Percentiles rank a stretch among this genome's conserved stretches.
These are phyloP conservation scores for Aspergillus tanneri DNA, from an alignment of 2,329 filamentous ascomycete genomes.

Conservation along the genomic window DNA sequence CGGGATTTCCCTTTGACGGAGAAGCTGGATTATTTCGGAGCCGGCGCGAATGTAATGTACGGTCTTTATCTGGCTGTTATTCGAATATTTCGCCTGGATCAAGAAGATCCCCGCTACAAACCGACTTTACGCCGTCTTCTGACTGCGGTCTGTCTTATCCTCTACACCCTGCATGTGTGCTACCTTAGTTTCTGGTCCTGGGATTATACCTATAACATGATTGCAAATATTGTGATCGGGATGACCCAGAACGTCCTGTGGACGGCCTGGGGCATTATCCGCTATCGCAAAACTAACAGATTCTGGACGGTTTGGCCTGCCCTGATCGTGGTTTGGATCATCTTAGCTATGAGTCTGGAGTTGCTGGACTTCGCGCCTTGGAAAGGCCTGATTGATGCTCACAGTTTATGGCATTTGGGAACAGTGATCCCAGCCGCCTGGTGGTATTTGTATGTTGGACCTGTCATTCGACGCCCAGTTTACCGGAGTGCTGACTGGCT, in stretches of 20 bases:
- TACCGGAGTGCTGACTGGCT: conserved; percentile 25
- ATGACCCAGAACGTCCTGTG: conserved; percentile 79
- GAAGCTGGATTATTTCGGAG: conserved; percentile 93
- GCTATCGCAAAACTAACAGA: conserved; percentile 66
- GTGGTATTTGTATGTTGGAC: conserved; percentile 83
- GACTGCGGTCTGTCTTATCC: conserved; percentile 67
- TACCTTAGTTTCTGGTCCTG: conserved; percentile 85
- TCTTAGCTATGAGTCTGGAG: conserved; percentile 92
- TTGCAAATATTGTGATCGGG: conserved; percentile 82
- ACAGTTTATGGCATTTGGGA: conserved; percentile 92
- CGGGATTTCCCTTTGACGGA: conserved; percentile 83
- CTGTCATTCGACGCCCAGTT: neutral
- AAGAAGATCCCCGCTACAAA: conserved; percentile 47
- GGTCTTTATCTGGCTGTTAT: conserved; percentile 83
- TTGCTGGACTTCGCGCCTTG: conserved; percentile 89
- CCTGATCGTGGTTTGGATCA: conserved; percentile 86
- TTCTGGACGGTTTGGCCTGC: conserved; percentile 87
- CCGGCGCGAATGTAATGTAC: conserved; percentile 85
- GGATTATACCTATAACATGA: conserved; percentile 99
- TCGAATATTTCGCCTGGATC: conserved; percentile 78
- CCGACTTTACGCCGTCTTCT: conserved; percentile 66
- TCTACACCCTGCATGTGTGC: conserved; percentile 74
- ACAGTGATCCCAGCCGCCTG: conserved; percentile 84
- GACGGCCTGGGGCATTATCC: conserved; percentile 75
- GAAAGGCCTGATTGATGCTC: conserved; percentile 80